A percentile compares a stretch with the other conserved stretches of the same genome.
phyloP scores from a whole-genome alignment of 495 filamentous ascomycete genomes.

The Aspergillus nanangensis region DNA sequence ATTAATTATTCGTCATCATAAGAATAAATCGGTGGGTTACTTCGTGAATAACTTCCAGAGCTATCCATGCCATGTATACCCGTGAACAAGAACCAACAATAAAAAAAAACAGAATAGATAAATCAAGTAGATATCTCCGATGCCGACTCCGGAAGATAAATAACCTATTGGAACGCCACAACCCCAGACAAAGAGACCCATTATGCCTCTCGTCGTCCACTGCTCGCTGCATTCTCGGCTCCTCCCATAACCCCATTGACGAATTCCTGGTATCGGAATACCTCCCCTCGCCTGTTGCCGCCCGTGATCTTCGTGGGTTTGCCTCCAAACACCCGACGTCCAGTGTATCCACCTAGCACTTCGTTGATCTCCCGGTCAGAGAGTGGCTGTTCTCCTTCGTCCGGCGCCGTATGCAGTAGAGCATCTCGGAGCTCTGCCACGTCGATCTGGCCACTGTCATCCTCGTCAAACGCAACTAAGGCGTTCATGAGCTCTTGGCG shows the following conservation, averaged over 20 bases:
- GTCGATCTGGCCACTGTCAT: slow-evolving; percentile 91
- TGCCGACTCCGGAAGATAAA: not conserved
- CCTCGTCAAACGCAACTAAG: slow-evolving; percentile 91
- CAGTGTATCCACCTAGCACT: slow-evolving; percentile 78
- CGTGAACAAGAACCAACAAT: no score
- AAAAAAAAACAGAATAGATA: not conserved
- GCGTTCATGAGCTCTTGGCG: slow-evolving; percentile 76
- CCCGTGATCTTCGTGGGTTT: slow-evolving; percentile 24
- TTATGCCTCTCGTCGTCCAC: slow-evolving; percentile 25
- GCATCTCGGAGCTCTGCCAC: slow-evolving; percentile 77
- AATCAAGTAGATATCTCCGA: not conserved
- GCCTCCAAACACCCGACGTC: slow-evolving; percentile 66
- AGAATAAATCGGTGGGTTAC: no score
- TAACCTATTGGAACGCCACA: not conserved
- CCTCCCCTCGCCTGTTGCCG: slow-evolving; percentile 36
- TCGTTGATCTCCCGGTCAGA: slow-evolving; percentile 76
- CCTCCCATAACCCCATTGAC: slow-evolving; percentile 38
- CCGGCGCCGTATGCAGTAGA: slow-evolving; percentile 73
- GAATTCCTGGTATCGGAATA: slow-evolving; percentile 45
- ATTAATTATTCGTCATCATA: no score
- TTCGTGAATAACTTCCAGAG: no score
- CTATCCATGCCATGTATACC: no score
- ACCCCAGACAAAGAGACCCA: not conserved
- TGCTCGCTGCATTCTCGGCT: slow-evolving; percentile 26
- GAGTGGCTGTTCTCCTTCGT: slow-evolving; percentile 62